A percentile compares a stretch with the other conserved stretches of the same genome.
Conservation (phyloP, 2,329 filamentous ascomycete species). For the Coccinonectria pachysandricola region DNA sequence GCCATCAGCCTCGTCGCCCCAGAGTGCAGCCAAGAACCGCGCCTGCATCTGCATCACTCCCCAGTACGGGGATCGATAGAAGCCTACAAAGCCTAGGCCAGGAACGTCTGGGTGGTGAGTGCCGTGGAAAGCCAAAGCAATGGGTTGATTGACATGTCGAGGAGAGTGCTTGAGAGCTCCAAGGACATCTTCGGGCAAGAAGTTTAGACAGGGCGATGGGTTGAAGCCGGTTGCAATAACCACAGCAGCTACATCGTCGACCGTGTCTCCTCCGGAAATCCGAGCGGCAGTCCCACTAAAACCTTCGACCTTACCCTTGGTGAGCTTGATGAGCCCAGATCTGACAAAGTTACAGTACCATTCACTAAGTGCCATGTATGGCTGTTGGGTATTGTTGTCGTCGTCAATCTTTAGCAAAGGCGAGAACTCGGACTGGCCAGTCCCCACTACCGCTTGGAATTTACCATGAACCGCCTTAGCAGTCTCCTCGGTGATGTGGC, state of each 20-base stretch:
- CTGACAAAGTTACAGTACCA: constrained; percentile 66
- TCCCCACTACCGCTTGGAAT: constrained; percentile 38
- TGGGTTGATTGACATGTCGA: constrained; percentile 43
- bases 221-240: constrained; percentile 70
- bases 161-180: constrained; percentile 47
- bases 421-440: constrained; percentile 43
- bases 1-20: constrained; percentile 29
- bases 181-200: constrained; percentile 48
- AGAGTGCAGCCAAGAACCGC: constrained; percentile 52
- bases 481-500: constrained; percentile 49
- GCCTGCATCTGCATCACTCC: constrained; percentile 82
- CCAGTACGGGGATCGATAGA: constrained; percentile 80
- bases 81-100: constrained; percentile 67
- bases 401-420: constrained; percentile 28
- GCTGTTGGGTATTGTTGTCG: constrained; percentile 37
- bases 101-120: constrained; percentile 51
- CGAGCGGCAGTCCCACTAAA: constrained; percentile 27
- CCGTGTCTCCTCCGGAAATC: constrained; percentile 18
- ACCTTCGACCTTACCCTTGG: constrained; percentile 33
- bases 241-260: constrained; percentile 54
- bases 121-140: constrained; percentile 58
- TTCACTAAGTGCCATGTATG: constrained; percentile 60
- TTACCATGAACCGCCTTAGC: constrained; percentile 44
- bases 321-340: constrained; percentile 45
- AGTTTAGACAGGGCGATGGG: constrained; percentile 51